Percentiles rank a stretch among this genome's conserved stretches.
phyloP scores from a whole-genome alignment of 2,329 filamentous ascomycete species.

The Cryphonectria nitschkei region DNA sequence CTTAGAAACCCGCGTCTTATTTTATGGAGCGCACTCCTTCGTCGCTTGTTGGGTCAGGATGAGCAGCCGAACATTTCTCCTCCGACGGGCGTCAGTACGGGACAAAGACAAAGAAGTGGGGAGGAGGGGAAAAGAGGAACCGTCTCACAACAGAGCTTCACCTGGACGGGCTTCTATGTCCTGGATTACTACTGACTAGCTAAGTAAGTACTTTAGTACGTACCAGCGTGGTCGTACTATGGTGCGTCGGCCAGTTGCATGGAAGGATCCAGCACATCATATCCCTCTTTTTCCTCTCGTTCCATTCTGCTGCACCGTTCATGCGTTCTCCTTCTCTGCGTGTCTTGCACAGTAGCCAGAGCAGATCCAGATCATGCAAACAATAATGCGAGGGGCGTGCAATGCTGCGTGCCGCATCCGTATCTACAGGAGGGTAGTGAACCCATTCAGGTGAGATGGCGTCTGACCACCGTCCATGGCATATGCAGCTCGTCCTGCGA shows the following conservation, averaged over 20 bases:
- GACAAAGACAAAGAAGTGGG: background rate
- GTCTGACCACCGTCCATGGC: background rate
- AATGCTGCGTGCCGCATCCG: background rate
- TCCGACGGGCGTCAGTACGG: background rate
- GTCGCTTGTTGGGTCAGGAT: background rate
- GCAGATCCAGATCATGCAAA: background rate
- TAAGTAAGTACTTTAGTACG: background rate
- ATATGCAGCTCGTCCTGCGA: slow-evolving; percentile 19
- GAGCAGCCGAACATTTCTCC: background rate
- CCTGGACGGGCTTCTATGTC: background rate
- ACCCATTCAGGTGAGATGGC: background rate
- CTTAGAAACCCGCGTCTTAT: slow-evolving; percentile 4
- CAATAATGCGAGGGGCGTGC: background rate
- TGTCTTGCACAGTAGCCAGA: slow-evolving; percentile 1
- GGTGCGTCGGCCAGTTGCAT: background rate
- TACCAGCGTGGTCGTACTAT: background rate
- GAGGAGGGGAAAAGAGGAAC: background rate
- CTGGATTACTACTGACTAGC: background rate
- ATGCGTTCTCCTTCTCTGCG: background rate
- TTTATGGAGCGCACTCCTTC: slow-evolving; percentile 4
- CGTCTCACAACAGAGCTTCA: background rate
- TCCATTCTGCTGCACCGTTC: background rate
- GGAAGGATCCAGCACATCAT: background rate
- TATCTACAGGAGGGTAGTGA: background rate
- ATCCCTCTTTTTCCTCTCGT: background rate